These are phyloP conservation scores for Adansonia grandidieri DNA, from an alignment of 441 rosid genomes.

Conservation along the genomic window DNA sequence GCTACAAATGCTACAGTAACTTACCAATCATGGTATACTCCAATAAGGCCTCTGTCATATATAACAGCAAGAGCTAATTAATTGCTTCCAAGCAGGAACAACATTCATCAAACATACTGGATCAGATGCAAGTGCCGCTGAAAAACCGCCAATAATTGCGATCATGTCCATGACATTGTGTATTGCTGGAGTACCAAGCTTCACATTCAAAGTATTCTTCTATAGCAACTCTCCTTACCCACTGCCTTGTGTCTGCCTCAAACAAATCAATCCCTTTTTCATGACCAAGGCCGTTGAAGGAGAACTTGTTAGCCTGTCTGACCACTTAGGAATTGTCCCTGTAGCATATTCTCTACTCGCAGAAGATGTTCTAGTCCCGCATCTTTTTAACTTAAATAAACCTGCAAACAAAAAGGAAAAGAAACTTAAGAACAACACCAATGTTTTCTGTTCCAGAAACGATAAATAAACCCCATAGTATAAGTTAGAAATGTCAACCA, in stretches of 20 bases:
- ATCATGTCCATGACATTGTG: slow-evolving; percentile 97
- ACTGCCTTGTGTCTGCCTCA: slow-evolving; percentile 86
- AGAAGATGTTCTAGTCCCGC: slow-evolving; percentile 68
- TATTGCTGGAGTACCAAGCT: slow-evolving; percentile 72
- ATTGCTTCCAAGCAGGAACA: slow-evolving; percentile 80
- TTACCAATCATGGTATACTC: slow-evolving; percentile 96
- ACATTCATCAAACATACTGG: slow-evolving; percentile 97
- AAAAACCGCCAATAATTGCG: slow-evolving; percentile 93
- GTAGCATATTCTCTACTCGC: slow-evolving; percentile 66
- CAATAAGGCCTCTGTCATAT: slow-evolving; percentile 90
- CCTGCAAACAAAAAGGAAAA: slow-evolving; percentile 11
- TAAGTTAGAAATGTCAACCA: neutral
- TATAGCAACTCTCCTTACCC: slow-evolving; percentile 90
- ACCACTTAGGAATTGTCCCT: slow-evolving; percentile 78
- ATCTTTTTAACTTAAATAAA: slow-evolving; percentile 75
- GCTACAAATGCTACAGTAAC: slow-evolving; percentile 29
- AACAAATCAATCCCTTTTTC: slow-evolving; percentile 87
- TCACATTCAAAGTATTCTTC: slow-evolving; percentile 64
- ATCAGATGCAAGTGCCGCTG: slow-evolving; percentile 76
- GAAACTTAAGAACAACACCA: slow-evolving; percentile 15
- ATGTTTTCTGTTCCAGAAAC: neutral
- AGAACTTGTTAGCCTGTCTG: slow-evolving; percentile 68
- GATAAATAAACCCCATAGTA: neutral
- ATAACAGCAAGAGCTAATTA: slow-evolving; percentile 66
- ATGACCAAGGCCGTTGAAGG: slow-evolving; percentile 69